Conservation (phyloP, 768 basidiomycete genomes). For the Boletus bicolor region DNA sequence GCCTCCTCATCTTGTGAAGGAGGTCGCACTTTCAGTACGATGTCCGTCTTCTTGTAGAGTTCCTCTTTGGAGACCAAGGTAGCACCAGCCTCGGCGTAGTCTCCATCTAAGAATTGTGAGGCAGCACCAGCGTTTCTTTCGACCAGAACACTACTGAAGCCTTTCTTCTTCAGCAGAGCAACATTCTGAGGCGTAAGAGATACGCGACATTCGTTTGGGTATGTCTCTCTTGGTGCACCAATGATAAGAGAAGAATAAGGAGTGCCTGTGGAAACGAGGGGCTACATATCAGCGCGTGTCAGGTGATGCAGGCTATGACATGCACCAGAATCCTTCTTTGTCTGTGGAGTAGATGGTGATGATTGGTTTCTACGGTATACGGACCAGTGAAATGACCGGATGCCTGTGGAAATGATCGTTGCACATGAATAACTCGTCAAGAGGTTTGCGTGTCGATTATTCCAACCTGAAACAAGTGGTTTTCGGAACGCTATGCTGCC, state of each 20-base stretch:
- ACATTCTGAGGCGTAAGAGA: conserved; percentile 80
- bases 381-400: conserved; percentile 33
- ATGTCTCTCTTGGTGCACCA: conserved; percentile 75
- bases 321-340: conserved; percentile 27
- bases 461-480: conserved; percentile 25
- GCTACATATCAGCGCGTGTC: neutral
- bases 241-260: conserved; percentile 74
- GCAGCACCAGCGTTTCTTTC: conserved; percentile 67
- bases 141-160: conserved; percentile 69
- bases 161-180: conserved; percentile 74
- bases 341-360: conserved; percentile 8
- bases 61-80: conserved; percentile 70
- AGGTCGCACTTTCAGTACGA: conserved; percentile 83
- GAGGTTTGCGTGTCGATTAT: neutral
- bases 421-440: neutral
- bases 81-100: conserved; percentile 77
- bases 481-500: conserved; percentile 12
- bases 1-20: conserved; percentile 64
- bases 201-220: conserved; percentile 76
- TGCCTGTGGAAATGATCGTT: conserved; percentile 15
- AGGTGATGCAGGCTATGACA: conserved; percentile 1
- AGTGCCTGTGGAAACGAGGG: conserved; percentile 34
- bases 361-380: conserved; percentile 23
- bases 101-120: conserved; percentile 79
- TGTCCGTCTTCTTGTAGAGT: conserved; percentile 66